Evolutionary conservation across 225 moss, liverwort and hornwort genomes (phyloP).

Genomic region (Marchantia paleacea): DNA sequence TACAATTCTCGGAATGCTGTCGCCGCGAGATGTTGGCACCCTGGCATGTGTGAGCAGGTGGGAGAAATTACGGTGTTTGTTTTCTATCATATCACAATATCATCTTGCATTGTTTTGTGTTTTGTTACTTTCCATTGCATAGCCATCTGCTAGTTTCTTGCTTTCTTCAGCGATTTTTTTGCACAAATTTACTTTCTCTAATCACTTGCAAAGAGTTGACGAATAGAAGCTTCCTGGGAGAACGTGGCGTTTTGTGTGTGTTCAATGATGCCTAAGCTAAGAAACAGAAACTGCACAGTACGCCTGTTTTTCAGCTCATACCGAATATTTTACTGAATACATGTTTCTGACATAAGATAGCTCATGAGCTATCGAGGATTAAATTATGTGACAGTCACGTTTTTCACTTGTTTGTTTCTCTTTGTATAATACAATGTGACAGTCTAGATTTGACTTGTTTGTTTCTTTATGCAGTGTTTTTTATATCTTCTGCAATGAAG

Average conservation of each 20-base stretch:
- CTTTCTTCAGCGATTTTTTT: too few relatives aligned
- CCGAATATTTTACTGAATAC: too few relatives aligned
- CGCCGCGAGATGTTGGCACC: slow-evolving; percentile 63
- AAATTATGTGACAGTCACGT: too few relatives aligned
- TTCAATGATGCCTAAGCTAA: neutral
- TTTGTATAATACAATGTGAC: too few relatives aligned
- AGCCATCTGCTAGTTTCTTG: neutral
- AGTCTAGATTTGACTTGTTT: neutral
- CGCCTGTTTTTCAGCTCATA: too few relatives aligned
- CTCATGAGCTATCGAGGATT: too few relatives aligned
- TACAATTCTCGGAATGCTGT: slow-evolving; percentile 51
- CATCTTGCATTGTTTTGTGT: neutral
- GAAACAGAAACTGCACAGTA: neutral
- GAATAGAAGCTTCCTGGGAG: too few relatives aligned
- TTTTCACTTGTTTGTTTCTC: too few relatives aligned
- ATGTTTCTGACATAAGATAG: too few relatives aligned
- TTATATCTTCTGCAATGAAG: slow-evolving; percentile 89
- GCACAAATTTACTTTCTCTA: too few relatives aligned
- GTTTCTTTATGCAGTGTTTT: slow-evolving; percentile 56
- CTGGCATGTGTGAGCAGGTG: slow-evolving; percentile 96
- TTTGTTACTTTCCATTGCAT: neutral
- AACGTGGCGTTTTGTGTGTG: neutral
- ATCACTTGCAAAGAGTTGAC: too few relatives aligned
- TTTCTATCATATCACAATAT: neutral
- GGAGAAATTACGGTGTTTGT: neutral